Conservation (phyloP, 2,329 filamentous ascomycete genomes). For the Botryotinia convoluta region DNA sequence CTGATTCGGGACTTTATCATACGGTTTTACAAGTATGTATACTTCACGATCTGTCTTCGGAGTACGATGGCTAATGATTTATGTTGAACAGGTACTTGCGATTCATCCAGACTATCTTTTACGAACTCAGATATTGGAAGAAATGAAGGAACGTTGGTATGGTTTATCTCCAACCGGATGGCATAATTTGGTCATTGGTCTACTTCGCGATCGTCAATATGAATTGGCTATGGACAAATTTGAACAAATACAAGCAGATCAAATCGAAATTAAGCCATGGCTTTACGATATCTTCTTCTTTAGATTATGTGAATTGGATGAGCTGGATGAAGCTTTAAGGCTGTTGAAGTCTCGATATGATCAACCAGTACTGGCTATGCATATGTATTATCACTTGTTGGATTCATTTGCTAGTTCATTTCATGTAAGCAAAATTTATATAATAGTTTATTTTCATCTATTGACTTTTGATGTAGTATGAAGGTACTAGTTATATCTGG, state of each 20-base stretch:
- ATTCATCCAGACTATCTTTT: conserved; percentile 84
- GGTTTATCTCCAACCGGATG: conserved; percentile 58
- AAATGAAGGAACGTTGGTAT: conserved; percentile 74
- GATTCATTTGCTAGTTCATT: conserved; percentile 66
- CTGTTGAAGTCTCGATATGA: conserved; percentile 59
- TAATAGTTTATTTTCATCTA: conserved; percentile 22
- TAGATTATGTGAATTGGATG: conserved; percentile 66
- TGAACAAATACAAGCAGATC: conserved; percentile 60
- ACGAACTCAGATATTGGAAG: conserved; percentile 66
- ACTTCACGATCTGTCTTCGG: conserved; percentile 1
- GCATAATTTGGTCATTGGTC: conserved; percentile 66
- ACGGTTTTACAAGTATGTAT: conserved; percentile 61
- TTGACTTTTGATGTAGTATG: conserved; percentile 45
- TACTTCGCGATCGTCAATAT: conserved; percentile 77
- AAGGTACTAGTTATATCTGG: conserved; percentile 71
- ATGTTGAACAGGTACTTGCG: conserved; percentile 57
- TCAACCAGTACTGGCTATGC: not conserved
- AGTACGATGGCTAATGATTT: not conserved
- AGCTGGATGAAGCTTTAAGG: conserved; percentile 73
- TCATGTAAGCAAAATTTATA: conserved; percentile 48
- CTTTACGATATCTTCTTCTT: conserved; percentile 76
- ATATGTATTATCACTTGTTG: conserved; percentile 69
- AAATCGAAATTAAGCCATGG: conserved; percentile 62
- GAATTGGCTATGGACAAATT: conserved; percentile 75
- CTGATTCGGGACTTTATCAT: conserved; percentile 68